These are phyloP conservation scores for Fusarium sp. DNA, from an alignment of 2,329 filamentous ascomycete species.

Conservation along the genomic window DNA sequence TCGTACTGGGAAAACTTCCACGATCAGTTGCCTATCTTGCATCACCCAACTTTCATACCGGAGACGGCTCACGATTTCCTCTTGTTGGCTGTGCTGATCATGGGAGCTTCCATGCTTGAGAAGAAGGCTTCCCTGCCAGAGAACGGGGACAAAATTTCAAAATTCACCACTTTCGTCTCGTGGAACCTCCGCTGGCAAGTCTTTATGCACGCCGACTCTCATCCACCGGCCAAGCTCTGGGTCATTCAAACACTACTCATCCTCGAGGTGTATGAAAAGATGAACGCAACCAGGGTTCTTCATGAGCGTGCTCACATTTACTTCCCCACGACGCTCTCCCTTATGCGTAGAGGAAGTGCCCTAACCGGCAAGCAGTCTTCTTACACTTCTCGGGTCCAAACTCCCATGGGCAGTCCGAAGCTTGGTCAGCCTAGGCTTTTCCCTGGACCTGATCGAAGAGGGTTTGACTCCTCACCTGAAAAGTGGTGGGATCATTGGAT, in stretches of 20 bases:
- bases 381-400: constrained; percentile 43
- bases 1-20: constrained; percentile 47
- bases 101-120: constrained; percentile 46
- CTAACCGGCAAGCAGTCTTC: constrained; percentile 45
- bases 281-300: constrained; percentile 45
- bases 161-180: constrained; percentile 46
- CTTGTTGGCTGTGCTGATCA: constrained; percentile 43
- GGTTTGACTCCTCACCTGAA: constrained; percentile 41
- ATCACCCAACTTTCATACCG: constrained; percentile 44
- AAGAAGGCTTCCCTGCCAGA: constrained; percentile 35
- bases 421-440: constrained; percentile 29
- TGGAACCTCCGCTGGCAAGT: constrained; percentile 47
- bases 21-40: constrained; percentile 44
- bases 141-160: constrained; percentile 42
- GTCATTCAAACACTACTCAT: constrained; percentile 46
- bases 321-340: constrained; percentile 44
- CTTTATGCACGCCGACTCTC: constrained; percentile 47
- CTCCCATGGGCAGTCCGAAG: constrained; percentile 40
- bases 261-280: constrained; percentile 45
- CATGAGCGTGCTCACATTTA: constrained; percentile 48
- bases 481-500: constrained; percentile 49
- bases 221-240: constrained; percentile 46
- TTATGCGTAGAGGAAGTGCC: constrained; percentile 46
- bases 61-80: constrained; percentile 46
- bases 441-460: constrained; percentile 20